These are phyloP conservation scores for Geoglossum glabrum DNA, from an alignment of 495 filamentous ascomycete species.

Conservation along the genomic window DNA sequence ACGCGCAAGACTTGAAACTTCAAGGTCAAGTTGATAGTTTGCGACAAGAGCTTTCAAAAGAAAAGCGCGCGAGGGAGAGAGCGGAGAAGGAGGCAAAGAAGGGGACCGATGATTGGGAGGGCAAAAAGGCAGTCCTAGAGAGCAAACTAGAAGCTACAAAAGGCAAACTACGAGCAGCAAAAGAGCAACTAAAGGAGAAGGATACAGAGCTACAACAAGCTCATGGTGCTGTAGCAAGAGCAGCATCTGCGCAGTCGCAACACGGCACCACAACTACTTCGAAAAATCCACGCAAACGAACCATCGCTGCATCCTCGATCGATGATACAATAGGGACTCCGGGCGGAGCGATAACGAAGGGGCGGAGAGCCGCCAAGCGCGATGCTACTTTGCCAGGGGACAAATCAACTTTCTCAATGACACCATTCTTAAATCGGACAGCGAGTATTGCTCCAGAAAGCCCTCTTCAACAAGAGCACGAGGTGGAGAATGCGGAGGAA, in stretches of 20 bases:
- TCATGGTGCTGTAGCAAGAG: slow-evolving; percentile 23
- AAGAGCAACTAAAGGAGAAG: slow-evolving; percentile 46
- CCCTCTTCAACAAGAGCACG: slow-evolving; percentile 18
- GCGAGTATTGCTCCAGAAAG: slow-evolving; percentile 30
- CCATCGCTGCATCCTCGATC: slow-evolving; percentile 20
- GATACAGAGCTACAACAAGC: slow-evolving; percentile 26
- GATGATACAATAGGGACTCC: slow-evolving; percentile 40
- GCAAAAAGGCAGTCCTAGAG: slow-evolving; percentile 36
- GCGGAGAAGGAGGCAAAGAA: slow-evolving; percentile 21
- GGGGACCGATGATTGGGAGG: slow-evolving; percentile 27
- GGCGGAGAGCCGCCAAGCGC: slow-evolving; percentile 18
- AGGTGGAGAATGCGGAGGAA: slow-evolving; percentile 12
- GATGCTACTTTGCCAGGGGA: slow-evolving; percentile 38
- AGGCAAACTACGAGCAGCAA: slow-evolving; percentile 42
- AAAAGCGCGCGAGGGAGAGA: slow-evolving; percentile 22
- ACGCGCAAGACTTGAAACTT: slow-evolving; percentile 19
- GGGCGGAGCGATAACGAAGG: slow-evolving; percentile 31
- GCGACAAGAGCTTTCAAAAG: slow-evolving; percentile 31
- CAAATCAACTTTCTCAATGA: slow-evolving; percentile 83
- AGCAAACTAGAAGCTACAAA: slow-evolving; percentile 45
- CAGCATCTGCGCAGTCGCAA: slow-evolving; percentile 19
- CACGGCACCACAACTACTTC: slow-evolving; percentile 11
- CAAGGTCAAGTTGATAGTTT: slow-evolving; percentile 25
- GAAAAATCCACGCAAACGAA: slow-evolving; percentile 25
- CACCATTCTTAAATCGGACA: slow-evolving; percentile 72